phyloP scores from a whole-genome alignment of 257 asterid species.

The Solanum bulbocastanum region DNA sequence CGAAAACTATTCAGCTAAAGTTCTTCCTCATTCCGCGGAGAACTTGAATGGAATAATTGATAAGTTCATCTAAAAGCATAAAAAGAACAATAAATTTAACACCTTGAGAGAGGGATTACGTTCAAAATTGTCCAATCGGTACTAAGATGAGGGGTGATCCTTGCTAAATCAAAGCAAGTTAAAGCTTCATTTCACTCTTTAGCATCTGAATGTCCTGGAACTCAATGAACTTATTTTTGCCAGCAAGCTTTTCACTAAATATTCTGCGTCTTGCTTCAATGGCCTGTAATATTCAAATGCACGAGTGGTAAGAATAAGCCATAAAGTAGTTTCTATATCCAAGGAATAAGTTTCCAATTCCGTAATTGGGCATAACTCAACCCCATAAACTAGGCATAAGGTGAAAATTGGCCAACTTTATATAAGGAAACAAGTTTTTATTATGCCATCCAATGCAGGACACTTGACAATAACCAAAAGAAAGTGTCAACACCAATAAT shows the following conservation, averaged over 20 bases:
- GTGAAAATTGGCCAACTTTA: neutral
- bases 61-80: neutral
- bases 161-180: neutral
- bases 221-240: neutral
- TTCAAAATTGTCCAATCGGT: neutral
- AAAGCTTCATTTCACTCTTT: neutral
- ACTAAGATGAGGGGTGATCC: neutral
- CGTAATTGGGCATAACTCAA: neutral
- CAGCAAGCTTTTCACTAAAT: conserved; percentile 15
- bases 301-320: neutral
- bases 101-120: neutral
- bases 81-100: neutral
- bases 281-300: conserved; percentile 24
- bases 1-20: neutral
- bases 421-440: neutral
- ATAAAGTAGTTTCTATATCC: neutral
- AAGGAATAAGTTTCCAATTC: neutral
- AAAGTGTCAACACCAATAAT: neutral
- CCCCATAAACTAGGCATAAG: neutral
- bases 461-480: neutral
- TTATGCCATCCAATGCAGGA: too few relatives aligned
- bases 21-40: neutral
- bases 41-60: neutral
- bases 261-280: conserved; percentile 32
- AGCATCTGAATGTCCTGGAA: neutral